Evolutionary conservation across 306 rosid species (phyloP), one percentile per base, ranked within the genome.

Genomic region (Sicyos baderoa): DNA sequence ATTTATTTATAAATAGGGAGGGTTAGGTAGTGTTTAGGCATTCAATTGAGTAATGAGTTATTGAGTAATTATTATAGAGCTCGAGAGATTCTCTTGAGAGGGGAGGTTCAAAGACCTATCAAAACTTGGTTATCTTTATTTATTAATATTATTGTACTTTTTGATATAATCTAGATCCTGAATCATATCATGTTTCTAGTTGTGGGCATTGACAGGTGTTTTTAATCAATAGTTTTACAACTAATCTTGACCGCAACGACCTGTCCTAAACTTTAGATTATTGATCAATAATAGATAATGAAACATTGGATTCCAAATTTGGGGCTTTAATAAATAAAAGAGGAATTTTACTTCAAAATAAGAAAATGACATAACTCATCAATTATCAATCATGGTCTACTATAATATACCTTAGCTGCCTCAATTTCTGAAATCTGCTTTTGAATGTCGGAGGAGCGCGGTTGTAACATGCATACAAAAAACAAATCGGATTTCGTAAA

Each of bases 401-500:
- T 22, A 22, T 23, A 66, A 16, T 45, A 47, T 66, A 66, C 71
- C 71, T 66, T 66, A 19, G 55, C 71, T 3, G 54, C 95, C 5
- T 73, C 95, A 70, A 92, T 89, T 79, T 92, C 98, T 15, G 77
- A 67, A 52, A 48, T 45, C 71, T 92, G 98, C 40, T 54, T 76
- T 79, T 87, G 62, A 64, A 92, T 87, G 76, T 82, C 76, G 29
- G 69, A 82, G 71, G 95, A 84, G 13, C 3, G 74, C 6, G 97
- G 96, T 69, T 54, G 78, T 62, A 92, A 76, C 89, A 89, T 75
- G 83, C 95, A 89, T 22, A 86, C 70, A 13, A 93, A 87, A 49
- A 89, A 80, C 76, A 93, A 58, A 44, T 89, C 93, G 2, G 97
- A 92, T 60, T 89, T 92, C 4, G 11, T 71, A 63, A 86, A 92